Percentiles rank a stretch among this genome's conserved stretches.
These are phyloP conservation scores for Pholiota microspora DNA, from an alignment of 768 basidiomycete genomes.

Conservation along the genomic window DNA sequence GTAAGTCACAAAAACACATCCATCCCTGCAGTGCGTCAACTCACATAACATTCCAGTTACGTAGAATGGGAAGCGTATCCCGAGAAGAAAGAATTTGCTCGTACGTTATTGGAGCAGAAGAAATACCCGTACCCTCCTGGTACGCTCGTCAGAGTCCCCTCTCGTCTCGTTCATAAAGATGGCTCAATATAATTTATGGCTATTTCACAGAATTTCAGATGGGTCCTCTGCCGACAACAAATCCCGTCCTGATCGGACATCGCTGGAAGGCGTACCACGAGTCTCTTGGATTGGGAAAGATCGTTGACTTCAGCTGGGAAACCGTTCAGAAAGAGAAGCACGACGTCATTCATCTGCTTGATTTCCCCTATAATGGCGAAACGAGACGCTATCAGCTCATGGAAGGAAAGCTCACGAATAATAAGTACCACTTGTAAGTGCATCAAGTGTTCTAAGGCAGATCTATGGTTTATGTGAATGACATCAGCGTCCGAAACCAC, in stretches of 20 bases:
- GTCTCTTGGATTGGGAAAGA: slow-evolving; percentile 11
- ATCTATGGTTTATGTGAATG: not conserved
- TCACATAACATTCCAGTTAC: not conserved
- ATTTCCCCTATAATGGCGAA: slow-evolving; percentile 17
- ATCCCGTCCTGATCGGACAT: slow-evolving; percentile 11
- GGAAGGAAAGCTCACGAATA: slow-evolving; percentile 6
- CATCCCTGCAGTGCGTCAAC: too few species aligned
- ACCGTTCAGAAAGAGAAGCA: slow-evolving; percentile 14
- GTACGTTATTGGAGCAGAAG: slow-evolving; percentile 8
- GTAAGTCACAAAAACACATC: not conserved
- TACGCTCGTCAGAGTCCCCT: too few species aligned
- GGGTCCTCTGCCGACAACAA: slow-evolving; percentile 11
- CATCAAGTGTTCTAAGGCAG: not conserved
- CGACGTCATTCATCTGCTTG: slow-evolving; percentile 14
- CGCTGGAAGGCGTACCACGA: slow-evolving; percentile 16
- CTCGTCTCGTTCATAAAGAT: too few species aligned
- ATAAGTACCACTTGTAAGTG: slow-evolving; percentile 9
- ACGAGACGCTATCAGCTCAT: slow-evolving; percentile 9
- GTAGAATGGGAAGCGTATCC: slow-evolving; percentile 15
- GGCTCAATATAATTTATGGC: too few species aligned
- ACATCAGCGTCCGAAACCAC: slow-evolving; percentile 12
- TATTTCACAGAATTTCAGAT: slow-evolving; percentile 11
- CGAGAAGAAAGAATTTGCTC: slow-evolving; percentile 12
- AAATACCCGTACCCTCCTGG: slow-evolving; percentile 13
- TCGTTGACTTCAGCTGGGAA: slow-evolving; percentile 14